phyloP scores from a whole-genome alignment of 768 basidiomycete genomes.

The Gymnopilus junonius region DNA sequence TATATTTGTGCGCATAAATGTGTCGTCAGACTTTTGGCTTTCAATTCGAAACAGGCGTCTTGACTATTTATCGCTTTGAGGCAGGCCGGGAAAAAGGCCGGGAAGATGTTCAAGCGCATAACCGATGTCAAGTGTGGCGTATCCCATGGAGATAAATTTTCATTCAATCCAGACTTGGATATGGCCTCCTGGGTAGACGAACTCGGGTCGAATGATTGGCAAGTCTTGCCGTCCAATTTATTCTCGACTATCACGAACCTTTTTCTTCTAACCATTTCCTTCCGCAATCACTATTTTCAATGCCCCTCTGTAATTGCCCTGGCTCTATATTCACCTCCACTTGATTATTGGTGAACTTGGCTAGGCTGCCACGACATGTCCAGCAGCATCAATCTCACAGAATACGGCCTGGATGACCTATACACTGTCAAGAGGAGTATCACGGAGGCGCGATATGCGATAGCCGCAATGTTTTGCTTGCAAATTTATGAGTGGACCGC shows the following conservation, averaged over 20 bases:
- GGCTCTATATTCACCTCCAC: neutral
- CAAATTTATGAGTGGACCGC: slow-evolving; percentile 42
- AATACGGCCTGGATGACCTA: slow-evolving; percentile 7
- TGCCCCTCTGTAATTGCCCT: neutral
- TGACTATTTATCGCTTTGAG: too few species aligned
- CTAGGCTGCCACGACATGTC: neutral
- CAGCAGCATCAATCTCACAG: neutral
- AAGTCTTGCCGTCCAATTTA: slow-evolving; percentile 1
- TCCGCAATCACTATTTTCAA: neutral
- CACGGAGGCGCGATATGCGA: slow-evolving; percentile 32
- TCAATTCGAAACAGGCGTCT: too few species aligned
- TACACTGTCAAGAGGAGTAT: slow-evolving; percentile 7
- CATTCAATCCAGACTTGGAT: neutral
- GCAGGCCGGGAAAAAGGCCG: neutral
- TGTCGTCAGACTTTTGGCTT: too few species aligned
- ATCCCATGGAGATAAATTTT: neutral
- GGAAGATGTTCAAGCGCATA: neutral
- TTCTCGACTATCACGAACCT: neutral
- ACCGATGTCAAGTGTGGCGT: neutral
- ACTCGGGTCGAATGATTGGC: neutral
- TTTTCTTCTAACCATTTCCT: neutral
- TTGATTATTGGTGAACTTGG: neutral
- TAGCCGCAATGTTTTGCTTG: slow-evolving; percentile 35
- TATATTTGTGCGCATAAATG: too few species aligned
- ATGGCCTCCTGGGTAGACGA: neutral